phyloP scores from a whole-genome alignment of 345 rosid species.

The Pugionium cornutum region DNA sequence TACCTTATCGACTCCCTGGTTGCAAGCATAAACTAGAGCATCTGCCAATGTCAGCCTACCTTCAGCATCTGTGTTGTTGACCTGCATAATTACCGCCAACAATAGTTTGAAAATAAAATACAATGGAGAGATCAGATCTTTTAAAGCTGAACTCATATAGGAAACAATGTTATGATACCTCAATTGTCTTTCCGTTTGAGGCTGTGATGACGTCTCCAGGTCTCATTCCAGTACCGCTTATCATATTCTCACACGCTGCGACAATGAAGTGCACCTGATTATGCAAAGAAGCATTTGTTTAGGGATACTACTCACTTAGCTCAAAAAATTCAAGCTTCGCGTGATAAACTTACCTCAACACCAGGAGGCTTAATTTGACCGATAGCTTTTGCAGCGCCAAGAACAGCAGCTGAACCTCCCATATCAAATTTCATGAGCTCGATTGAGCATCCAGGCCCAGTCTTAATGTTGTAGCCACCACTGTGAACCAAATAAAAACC shows the following conservation, averaged over 20 bases:
- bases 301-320: background rate
- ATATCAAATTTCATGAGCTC: too few relatives aligned
- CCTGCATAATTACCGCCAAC: conserved; percentile 46
- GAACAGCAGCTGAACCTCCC: too few relatives aligned
- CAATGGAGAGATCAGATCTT: too few relatives aligned
- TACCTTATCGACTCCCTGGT: conserved; percentile 94
- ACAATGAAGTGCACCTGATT: conserved; percentile 84
- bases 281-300: background rate
- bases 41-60: conserved; percentile 97
- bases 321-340: conserved; percentile 9
- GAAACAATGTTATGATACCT: conserved; percentile 47
- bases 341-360: conserved; percentile 59
- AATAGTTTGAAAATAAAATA: background rate
- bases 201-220: conserved; percentile 97
- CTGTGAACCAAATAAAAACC: conserved; percentile 40
- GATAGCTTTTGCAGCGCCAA: conserved; percentile 65
- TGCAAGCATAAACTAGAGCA: conserved; percentile 93
- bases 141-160: background rate
- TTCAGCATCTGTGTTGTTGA: conserved; percentile 97
- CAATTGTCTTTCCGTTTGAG: conserved; percentile 93
- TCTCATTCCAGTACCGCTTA: conserved; percentile 98
- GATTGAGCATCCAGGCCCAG: too few relatives aligned
- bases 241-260: conserved; percentile 99
- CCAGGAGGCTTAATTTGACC: conserved; percentile 88
- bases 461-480: conserved; percentile 52